Evolutionary conservation across 2,329 filamentous ascomycete species (phyloP), one percentile per base, ranked within the genome.

Genomic region (Botrytis fragariae): DNA sequence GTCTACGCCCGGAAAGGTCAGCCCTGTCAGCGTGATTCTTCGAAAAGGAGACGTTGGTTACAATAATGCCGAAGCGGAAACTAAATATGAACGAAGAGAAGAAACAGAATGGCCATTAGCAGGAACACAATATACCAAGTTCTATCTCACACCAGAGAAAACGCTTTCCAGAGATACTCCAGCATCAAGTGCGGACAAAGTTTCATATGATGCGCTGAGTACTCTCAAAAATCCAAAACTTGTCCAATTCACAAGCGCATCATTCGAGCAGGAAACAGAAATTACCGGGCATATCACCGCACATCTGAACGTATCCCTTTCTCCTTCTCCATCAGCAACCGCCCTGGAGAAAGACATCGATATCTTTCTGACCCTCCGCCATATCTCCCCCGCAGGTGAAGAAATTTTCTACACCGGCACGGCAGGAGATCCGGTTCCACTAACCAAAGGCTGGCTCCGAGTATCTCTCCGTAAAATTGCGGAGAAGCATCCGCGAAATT

Each of bases 11-110:
- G 89, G 90, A 39, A 88, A 88, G 72, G 82, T 90, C 0, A 84
- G 91, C 0, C 85, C 88, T 0, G 89, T 93, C 1, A 86, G 85
- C 60, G 78, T 93, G 0, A 85, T 89, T 0, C 82, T 93, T 2
- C 85, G 91, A 20, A 91, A 91, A 79, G 91, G 91, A 3, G 86
- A 93, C 62, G 86, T 91, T 0, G 91, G 90, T n/a, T 54, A 54
- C 25, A 54, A 54, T 16, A 54, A 54, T 54, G 25, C 48, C 12
- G 48, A 54, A 54, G 48, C 48, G 0, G 48, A 54, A 54, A n/a
- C 4, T 5, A 54, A 54, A n/a, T n/a, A 54, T 54, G 25, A 54
- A n/a, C 25, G 48, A 54, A 54, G 48, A n/a, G 48, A 54, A 54
- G 48, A 54, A 54, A 54, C 25, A 54, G 25, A 16, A n/a, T 54